Evolutionary conservation across 2,329 filamentous ascomycete genomes (phyloP), one percentile per base, ranked within the genome.

Genomic region (Paecilomyces sp.): DNA sequence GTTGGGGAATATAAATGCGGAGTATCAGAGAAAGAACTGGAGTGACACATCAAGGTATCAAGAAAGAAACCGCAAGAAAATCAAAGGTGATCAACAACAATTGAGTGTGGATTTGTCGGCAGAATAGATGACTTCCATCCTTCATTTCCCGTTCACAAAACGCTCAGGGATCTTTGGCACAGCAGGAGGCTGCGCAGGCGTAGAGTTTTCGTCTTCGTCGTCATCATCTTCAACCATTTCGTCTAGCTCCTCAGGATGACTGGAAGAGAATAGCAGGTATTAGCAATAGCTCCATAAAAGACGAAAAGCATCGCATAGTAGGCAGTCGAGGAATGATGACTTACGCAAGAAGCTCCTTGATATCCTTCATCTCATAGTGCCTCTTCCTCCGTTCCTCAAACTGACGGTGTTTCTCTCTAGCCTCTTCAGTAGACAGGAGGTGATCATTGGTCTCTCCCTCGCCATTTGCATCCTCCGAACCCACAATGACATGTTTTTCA

Each of bases 311-410:
- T n/a, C 28, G 53, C 9, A 13, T n/a, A 55, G 47, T 41, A 53
- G 50, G 60, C 47, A 28, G 41, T 8, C 41, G n/a, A 15, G 41
- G 41, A 47, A 22, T 25, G 28, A 51, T 24, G 25, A 77, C 81
- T 65, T 75, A 88, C 86, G 91, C 92, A 65, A 99, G 84, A 57
- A 97, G 78, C 70, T 88, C 85, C 69, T 94, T 96, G 60, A 97
- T 92, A 71, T 94, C 89, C 78, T 86, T 91, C 94, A 99, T 99
- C 82, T 99, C 94, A 77, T 99, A 99, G 77, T 99, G 94, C 80
- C 88, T 93, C 86, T 94, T 97, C 70, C 94, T 85, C 80, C 91
- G 83, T 78, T 90, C 83, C 79, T 97, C 92, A 74, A 99, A 99
- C 72, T 89, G 86, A 71, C 84, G 85, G 76, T 99, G 94, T 81